These are phyloP conservation scores for Rhizophora mangle DNA, from an alignment of 345 rosid genomes.

Conservation along the genomic window DNA sequence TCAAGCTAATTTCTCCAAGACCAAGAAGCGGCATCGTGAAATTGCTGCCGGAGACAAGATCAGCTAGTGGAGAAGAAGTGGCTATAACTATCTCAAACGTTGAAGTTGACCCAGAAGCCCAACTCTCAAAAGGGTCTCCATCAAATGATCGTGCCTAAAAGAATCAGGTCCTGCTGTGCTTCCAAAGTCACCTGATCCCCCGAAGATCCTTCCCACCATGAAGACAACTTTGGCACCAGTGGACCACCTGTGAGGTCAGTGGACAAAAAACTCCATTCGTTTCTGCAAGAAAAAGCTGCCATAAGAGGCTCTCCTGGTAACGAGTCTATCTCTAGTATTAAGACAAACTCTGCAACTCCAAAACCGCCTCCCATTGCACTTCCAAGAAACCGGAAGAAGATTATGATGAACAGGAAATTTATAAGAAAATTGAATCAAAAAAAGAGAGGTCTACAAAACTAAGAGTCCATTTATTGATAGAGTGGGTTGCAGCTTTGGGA, in stretches of 20 bases:
- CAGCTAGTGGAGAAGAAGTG: conserved; percentile 28
- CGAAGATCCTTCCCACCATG: background rate
- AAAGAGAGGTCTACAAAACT: conserved; percentile 29
- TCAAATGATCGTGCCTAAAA: conserved; percentile 8
- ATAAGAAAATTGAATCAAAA: background rate
- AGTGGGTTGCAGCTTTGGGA: too few species aligned
- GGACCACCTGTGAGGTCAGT: conserved; percentile 16
- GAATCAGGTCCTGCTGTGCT: background rate
- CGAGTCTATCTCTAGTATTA: too few species aligned
- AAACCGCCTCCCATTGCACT: background rate
- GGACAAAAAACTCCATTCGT: background rate
- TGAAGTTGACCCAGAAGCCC: conserved; percentile 25
- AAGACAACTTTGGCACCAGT: too few species aligned
- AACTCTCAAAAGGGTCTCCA: conserved; percentile 23
- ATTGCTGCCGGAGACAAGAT: background rate
- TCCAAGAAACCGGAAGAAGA: background rate
- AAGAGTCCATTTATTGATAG: too few species aligned
- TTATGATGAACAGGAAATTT: too few species aligned
- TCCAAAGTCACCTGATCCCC: background rate
- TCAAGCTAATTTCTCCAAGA: too few species aligned
- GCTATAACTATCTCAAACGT: conserved; percentile 42
- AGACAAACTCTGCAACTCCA: too few species aligned
- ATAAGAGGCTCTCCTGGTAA: background rate
- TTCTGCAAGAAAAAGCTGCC: conserved; percentile 1
- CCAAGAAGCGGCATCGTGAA: background rate